Evolutionary conservation across 768 basidiomycete genomes (phyloP).

Genomic region (Boletus edulis): DNA sequence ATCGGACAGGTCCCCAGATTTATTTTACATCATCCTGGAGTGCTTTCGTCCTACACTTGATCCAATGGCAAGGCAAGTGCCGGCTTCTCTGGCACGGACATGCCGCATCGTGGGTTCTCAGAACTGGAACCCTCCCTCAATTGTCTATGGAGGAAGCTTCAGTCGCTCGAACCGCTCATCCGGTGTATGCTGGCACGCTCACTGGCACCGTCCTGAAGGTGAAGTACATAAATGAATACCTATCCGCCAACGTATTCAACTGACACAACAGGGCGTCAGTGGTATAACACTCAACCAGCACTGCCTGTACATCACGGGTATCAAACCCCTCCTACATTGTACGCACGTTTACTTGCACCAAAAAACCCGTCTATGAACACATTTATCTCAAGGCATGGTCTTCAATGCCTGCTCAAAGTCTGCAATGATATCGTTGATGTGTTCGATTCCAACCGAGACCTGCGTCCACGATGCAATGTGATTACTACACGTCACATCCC

Average conservation of each 20-base stretch:
- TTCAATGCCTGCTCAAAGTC: constrained; percentile 43
- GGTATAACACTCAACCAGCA: too few relatives aligned
- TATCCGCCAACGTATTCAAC: too few relatives aligned
- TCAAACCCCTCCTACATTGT: too few relatives aligned
- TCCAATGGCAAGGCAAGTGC: not conserved
- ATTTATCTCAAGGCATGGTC: constrained; percentile 10
- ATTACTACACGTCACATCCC: not conserved
- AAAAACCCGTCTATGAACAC: too few relatives aligned
- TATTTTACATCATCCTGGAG: constrained; percentile 7
- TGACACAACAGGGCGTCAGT: too few relatives aligned
- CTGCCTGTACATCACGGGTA: too few relatives aligned
- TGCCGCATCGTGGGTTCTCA: not conserved
- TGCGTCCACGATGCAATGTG: constrained; percentile 1
- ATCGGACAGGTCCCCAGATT: not conserved
- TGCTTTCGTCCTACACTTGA: not conserved
- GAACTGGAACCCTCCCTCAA: constrained; percentile 11
- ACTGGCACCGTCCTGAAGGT: too few relatives aligned
- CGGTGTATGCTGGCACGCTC: not conserved
- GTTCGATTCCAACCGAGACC: constrained; percentile 46
- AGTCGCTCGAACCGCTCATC: constrained; percentile 11
- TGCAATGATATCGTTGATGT: constrained; percentile 44
- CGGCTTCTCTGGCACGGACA: constrained; percentile 8
- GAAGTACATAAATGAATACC: too few relatives aligned
- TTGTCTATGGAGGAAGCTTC: constrained; percentile 5
- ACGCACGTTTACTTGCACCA: too few relatives aligned